Evolutionary conservation across 2,329 filamentous ascomycete species (phyloP), one percentile per base, ranked within the genome.

Genomic region (Fonsecaea nubica): DNA sequence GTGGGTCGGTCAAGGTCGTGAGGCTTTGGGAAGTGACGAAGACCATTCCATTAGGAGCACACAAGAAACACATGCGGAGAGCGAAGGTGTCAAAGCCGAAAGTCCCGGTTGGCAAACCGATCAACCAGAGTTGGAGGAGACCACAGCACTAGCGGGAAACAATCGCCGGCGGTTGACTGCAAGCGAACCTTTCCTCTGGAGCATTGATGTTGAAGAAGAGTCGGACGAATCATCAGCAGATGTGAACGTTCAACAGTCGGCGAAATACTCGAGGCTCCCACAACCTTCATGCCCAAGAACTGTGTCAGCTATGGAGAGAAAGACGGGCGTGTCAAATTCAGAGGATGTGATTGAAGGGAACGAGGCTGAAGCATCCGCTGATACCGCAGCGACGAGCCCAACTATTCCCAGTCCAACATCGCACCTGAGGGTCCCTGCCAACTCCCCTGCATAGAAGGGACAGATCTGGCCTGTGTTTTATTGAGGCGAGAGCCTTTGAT

Each of bases 251-350:
- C 18, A 32, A 32, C 50, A 62, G 18, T 56, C 60, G n/a, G 52
- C 60, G 12, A 62, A 21, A 25, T 62, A 45, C 30, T 62, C 60
- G 15, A 55, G 60, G 18, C 25, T 62, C 21, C 60, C 52, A n/a
- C 25, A 56, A 15, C 12, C 42, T 18, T 13, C 50, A 30, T 30
- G 15, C 36, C 32, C 38, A n/a, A 55, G 60, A 48, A 50, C 48
- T 35, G 52, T 62, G 21, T 62, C 60, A 15, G 60, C 60, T 33
- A 5, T 62, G 2, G 52, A 62, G 6, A 48, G 50, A 21, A 50
- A 45, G 25, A n/a, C 60, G 10, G 52, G 25, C 15, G 38, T 56
- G 18, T n/a, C 36, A 3, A 62, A 30, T 13, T 52, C 36, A 32
- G 38, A 56, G 36, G 25, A 36, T 38, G 18, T 35, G 18, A 10